These are phyloP conservation scores for Fusarium paranaense DNA, from an alignment of 2,329 filamentous ascomycete genomes.

Conservation along the genomic window DNA sequence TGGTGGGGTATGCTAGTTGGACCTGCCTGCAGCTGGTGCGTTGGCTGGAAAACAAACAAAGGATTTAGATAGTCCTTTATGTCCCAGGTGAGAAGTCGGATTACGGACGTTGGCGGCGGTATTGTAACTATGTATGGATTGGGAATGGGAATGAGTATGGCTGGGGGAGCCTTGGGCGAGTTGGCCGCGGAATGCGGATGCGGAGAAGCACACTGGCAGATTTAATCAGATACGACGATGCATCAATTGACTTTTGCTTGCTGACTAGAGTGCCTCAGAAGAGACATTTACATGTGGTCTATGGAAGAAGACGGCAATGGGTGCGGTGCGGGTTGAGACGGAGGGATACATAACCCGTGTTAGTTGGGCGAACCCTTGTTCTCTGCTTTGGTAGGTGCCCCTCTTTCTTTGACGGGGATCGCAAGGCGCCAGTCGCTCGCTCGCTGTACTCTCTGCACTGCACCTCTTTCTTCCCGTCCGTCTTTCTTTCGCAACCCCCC, in stretches of 20 bases:
- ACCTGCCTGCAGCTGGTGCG: conserved; percentile 36
- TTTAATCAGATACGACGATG: conserved; percentile 21
- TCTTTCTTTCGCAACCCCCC: conserved; percentile 17
- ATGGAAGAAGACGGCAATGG: neutral
- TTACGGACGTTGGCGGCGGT: conserved; percentile 27
- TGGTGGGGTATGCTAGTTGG: conserved; percentile 33
- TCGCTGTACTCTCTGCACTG: neutral
- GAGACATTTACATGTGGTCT: neutral
- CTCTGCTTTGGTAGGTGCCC: conserved; percentile 18
- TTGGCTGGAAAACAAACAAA: conserved; percentile 54
- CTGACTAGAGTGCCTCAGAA: neutral
- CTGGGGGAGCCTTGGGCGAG: conserved; percentile 31
- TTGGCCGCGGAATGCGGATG: conserved; percentile 16
- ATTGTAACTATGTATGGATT: conserved; percentile 41
- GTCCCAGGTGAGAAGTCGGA: conserved; percentile 43
- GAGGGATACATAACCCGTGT: neutral
- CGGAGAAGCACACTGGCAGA: conserved; percentile 21
- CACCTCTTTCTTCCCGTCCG: neutral
- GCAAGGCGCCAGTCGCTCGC: conserved; percentile 19
- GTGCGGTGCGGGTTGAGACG: neutral
- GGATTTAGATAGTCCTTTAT: conserved; percentile 65
- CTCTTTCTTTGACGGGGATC: conserved; percentile 33
- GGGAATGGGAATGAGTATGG: conserved; percentile 19
- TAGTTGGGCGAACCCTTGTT: conserved; percentile 25
- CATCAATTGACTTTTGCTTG: conserved; percentile 26